Base-by-base conservation (phyloP, 495 filamentous ascomycete species). In the Podospora conica region DNA sequence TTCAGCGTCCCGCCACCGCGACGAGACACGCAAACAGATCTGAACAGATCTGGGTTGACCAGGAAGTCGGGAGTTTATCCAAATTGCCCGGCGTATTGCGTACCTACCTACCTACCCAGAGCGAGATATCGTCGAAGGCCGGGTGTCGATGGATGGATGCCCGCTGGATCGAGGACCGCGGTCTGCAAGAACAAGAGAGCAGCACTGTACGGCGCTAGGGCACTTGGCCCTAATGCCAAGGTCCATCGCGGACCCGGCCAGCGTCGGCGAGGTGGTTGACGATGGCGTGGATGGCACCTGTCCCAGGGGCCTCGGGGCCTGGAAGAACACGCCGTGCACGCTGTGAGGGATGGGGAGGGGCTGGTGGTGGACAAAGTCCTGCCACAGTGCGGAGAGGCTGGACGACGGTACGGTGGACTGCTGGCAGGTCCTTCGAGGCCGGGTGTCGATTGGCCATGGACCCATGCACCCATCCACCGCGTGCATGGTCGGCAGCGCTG, bases 351-450 rank as follows among this genome's bases (percentile, higher is more conserved):
- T 58, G 62, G 68, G 72, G 72, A 70, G 72, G 72, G 72, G 72
- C 61, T 74, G 68, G 70, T 55, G 60, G 21, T 55, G 22, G 23
- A 27, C 24, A 54, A 74, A 54, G 74, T 75, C 68, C 55, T 63
- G 31, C 28, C 53, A 76, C 75, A 76, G 75, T 76, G 75, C 71
- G 73, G 69, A 62, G 48, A 57, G 74, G 73, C 40, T 61, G 65
- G 65, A 54, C 21, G 28, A 15, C 65, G 20, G 25, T 56, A 71
- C 70, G 58, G 65, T 67, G 61, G 33, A 25, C 21, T 66, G 65
- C 65, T 58, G 66, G 63, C 63, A 60, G 33, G 65, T 65, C 53
- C 56, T 27, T 54, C 20, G 20, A 3, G 55, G 25, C 59, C 29
- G 21, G 29, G 9, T n/a, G 55, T 10, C 68, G 71, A 75, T 75